Evolutionary conservation across 2,329 filamentous ascomycete species (phyloP).

Genomic region (Colletotrichum cuscutae): DNA sequence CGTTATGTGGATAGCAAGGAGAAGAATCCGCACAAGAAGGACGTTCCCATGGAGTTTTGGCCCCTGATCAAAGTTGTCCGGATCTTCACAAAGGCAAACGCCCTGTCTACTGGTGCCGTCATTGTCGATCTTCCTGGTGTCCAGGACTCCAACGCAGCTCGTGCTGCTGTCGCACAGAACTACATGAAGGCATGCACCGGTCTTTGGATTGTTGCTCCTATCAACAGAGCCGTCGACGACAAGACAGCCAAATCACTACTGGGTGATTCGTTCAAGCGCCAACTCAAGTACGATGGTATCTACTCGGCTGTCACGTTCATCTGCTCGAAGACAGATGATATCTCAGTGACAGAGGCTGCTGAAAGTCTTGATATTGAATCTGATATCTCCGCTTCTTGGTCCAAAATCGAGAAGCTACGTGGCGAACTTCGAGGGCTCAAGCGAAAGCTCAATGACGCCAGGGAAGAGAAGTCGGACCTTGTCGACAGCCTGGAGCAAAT

Average conservation of each 20-base stretch:
- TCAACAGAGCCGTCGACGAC: constrained; percentile 69
- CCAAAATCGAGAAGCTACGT: constrained; percentile 40
- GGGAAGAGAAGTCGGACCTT: constrained; percentile 26
- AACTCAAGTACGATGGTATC: constrained; percentile 68
- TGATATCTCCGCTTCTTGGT: constrained; percentile 45
- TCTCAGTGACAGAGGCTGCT: constrained; percentile 49
- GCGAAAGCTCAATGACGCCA: background rate
- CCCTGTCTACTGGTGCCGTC: constrained; percentile 47
- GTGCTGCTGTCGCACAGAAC: constrained; percentile 64
- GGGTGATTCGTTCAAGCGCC: constrained; percentile 66
- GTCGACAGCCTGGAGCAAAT: constrained; percentile 37
- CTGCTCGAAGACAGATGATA: constrained; percentile 73
- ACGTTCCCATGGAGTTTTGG: constrained; percentile 50
- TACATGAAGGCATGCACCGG: constrained; percentile 71
- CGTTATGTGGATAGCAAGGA: constrained; percentile 44
- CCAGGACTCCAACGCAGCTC: constrained; percentile 69
- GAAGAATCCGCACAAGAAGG: constrained; percentile 35
- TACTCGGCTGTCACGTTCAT: constrained; percentile 68
- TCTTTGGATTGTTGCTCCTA: constrained; percentile 72
- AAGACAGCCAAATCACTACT: constrained; percentile 67
- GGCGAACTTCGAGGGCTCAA: constrained; percentile 39
- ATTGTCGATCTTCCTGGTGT: constrained; percentile 66
- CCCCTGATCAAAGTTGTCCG: constrained; percentile 64
- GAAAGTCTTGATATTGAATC: constrained; percentile 45
- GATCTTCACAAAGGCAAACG: constrained; percentile 47